phyloP scores from a whole-genome alignment of 208 protist genomes.

The Leptomonas pyrrhocoris region DNA sequence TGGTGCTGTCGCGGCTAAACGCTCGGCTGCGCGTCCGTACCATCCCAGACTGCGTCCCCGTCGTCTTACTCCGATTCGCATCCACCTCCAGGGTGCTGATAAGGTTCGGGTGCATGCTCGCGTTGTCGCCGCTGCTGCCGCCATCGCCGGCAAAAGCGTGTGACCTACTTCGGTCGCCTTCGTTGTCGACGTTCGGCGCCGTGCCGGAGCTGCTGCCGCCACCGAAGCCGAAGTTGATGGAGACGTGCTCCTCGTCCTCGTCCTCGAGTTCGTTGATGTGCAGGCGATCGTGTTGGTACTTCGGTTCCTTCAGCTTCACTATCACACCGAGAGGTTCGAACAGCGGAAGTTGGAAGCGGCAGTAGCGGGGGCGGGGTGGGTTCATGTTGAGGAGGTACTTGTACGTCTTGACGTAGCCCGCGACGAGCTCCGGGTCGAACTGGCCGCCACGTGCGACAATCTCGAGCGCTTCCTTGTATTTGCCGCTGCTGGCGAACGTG shows the following conservation, averaged over 20 bases:
- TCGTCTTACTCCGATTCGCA: background rate
- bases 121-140: background rate
- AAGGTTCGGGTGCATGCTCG: background rate
- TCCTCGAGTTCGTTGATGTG: conserved; percentile 9
- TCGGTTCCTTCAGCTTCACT: background rate
- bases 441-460: conserved; percentile 15
- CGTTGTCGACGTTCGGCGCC: background rate
- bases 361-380: conserved; percentile 16
- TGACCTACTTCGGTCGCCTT: conserved; percentile 1
- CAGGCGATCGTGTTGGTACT: conserved; percentile 15
- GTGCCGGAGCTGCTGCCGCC: conserved; percentile 10
- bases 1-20: background rate
- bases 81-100: background rate
- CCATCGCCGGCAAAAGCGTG: conserved; percentile 5
- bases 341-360: conserved; percentile 13
- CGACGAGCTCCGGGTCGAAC: conserved; percentile 30
- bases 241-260: conserved; percentile 12
- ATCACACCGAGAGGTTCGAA: conserved; percentile 18
- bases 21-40: background rate
- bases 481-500: conserved; percentile 25
- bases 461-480: conserved; percentile 26
- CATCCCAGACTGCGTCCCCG: background rate
- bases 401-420: conserved; percentile 10
- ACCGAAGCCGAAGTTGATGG: conserved; percentile 21
- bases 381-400: conserved; percentile 20